A percentile compares a stretch with the other conserved stretches of the same genome.
Conservation (phyloP, 2,329 filamentous ascomycete species). For the Zopfia rhizophila region DNA sequence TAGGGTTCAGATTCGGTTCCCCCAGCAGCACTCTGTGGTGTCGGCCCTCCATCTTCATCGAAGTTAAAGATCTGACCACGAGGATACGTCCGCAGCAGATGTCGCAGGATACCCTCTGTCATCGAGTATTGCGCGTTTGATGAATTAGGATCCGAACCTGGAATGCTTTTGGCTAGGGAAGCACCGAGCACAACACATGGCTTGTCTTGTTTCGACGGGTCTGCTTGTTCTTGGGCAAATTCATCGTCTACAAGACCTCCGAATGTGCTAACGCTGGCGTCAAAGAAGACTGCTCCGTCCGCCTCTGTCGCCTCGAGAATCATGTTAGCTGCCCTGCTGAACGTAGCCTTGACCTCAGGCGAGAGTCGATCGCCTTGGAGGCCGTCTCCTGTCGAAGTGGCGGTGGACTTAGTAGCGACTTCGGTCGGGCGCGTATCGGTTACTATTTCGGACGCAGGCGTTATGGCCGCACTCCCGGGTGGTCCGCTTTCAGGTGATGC, state of each 20-base stretch:
- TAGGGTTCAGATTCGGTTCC: constrained; percentile 23
- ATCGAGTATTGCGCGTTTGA: constrained; percentile 34
- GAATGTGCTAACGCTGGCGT: constrained; percentile 51
- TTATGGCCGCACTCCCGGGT: constrained; percentile 30
- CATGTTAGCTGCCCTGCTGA: constrained; percentile 50
- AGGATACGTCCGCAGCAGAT: constrained; percentile 46
- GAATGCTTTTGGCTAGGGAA: constrained; percentile 31
- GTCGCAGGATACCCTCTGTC: constrained; percentile 44
- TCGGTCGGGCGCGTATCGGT: constrained; percentile 28
- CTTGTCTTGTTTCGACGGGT: constrained; percentile 44
- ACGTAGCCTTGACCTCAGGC: constrained; percentile 46
- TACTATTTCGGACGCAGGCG: constrained; percentile 35
- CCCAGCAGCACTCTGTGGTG: constrained; percentile 21
- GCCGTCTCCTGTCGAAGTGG: constrained; percentile 34
- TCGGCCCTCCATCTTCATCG: constrained; percentile 34
- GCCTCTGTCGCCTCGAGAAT: constrained; percentile 51
- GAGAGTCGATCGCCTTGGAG: constrained; percentile 33
- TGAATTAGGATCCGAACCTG: constrained; percentile 17
- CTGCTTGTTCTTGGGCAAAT: constrained; percentile 35
- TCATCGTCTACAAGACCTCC: constrained; percentile 51
- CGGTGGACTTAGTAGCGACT: constrained; percentile 28
- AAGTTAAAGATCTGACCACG: constrained; percentile 53
- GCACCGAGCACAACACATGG: constrained; percentile 44
- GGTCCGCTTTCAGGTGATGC: constrained; percentile 32
- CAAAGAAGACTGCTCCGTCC: constrained; percentile 51